phyloP scores from a whole-genome alignment of 176 grass and related monocot genomes.

The Avena atlantica region DNA sequence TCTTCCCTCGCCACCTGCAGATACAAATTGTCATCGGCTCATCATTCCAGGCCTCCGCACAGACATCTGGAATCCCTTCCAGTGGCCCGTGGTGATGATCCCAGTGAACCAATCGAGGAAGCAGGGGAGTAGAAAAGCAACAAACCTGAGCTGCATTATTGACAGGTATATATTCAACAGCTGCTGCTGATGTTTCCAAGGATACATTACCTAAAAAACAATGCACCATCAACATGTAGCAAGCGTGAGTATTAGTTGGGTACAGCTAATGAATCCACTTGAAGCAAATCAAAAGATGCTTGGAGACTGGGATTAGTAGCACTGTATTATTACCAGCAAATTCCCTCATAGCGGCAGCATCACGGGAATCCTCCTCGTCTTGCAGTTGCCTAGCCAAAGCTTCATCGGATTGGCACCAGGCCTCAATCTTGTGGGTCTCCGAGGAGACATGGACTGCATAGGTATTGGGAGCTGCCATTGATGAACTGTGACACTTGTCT shows the following conservation, averaged over 20 bases:
- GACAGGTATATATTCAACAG: conserved; percentile 47
- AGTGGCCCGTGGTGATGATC: neutral
- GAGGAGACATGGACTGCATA: conserved; percentile 47
- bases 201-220: conserved; percentile 44
- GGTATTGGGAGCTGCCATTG: conserved; percentile 50
- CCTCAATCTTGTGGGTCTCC: conserved; percentile 56
- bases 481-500: conserved; percentile 24
- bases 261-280: conserved; percentile 55
- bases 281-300: conserved; percentile 42
- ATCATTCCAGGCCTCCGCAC: neutral
- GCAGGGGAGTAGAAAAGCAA: conserved; percentile 37
- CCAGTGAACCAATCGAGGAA: conserved; percentile 20
- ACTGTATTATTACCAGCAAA: conserved; percentile 50
- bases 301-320: neutral
- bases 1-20: conserved; percentile 60
- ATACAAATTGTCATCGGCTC: neutral
- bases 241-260: conserved; percentile 30
- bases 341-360: conserved; percentile 47
- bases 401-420: conserved; percentile 64
- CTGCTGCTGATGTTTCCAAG: conserved; percentile 53
- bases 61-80: conserved; percentile 20
- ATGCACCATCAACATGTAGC: conserved; percentile 37
- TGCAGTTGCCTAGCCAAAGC: conserved; percentile 78
- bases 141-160: conserved; percentile 64
- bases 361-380: conserved; percentile 59